phyloP scores from a whole-genome alignment of 805 yeast genomes.

The Saturnispora dispora region DNA sequence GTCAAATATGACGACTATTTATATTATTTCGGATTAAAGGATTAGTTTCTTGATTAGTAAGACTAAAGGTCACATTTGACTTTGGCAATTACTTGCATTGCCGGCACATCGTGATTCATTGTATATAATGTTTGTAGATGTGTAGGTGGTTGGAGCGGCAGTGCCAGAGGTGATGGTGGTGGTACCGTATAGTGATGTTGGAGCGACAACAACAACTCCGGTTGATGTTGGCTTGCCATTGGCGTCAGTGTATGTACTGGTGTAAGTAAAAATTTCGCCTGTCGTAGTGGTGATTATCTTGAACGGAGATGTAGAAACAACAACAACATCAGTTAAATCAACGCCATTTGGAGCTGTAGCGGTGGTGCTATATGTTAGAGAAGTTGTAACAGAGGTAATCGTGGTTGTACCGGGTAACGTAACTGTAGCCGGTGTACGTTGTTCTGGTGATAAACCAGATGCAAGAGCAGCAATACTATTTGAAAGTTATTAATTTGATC shows the following conservation, averaged over 20 bases:
- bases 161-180: neutral
- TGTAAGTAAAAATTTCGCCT: neutral
- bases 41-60: too few species aligned
- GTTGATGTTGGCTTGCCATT: neutral
- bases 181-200: neutral
- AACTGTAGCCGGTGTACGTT: neutral
- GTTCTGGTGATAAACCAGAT: neutral
- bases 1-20: too few species aligned
- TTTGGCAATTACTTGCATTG: too few species aligned
- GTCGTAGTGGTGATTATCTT: neutral
- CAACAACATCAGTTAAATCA: neutral
- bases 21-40: too few species aligned
- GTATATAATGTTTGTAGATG: too few species aligned
- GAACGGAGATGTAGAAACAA: neutral
- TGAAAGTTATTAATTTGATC: neutral
- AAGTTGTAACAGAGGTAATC: neutral
- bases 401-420: neutral
- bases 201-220: neutral
- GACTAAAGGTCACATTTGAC: too few species aligned
- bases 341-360: neutral
- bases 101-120: too few species aligned
- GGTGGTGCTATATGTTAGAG: neutral
- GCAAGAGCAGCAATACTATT: neutral
- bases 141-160: neutral
- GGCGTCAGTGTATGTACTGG: neutral